phyloP scores from a whole-genome alignment of 176 grass and related monocot species.

The Oryza brachyantha region DNA sequence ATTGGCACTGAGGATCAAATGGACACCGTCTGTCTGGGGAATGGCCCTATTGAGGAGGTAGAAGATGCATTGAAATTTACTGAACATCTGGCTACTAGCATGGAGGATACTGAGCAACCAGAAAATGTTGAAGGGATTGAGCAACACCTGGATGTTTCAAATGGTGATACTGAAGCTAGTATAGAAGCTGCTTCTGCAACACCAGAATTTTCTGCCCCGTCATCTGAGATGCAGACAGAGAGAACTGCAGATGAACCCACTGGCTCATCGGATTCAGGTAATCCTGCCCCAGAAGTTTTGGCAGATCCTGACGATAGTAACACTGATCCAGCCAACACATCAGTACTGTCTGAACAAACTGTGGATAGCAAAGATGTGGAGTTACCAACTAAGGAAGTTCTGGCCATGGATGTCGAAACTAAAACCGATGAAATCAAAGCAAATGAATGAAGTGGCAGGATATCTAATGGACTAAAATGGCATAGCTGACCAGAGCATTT shows the following conservation, averaged over 20 bases:
- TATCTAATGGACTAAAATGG: slow-evolving; percentile 29
- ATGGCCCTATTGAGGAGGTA: slow-evolving; percentile 35
- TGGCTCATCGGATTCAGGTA: slow-evolving; percentile 18
- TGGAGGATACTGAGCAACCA: slow-evolving; percentile 36
- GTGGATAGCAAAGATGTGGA: not conserved
- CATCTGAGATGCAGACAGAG: slow-evolving; percentile 19
- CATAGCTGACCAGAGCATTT: slow-evolving; percentile 34
- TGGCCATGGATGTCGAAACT: not conserved
- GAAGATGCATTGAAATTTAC: slow-evolving; percentile 35
- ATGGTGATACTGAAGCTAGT: slow-evolving; percentile 31
- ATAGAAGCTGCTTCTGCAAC: slow-evolving; percentile 22
- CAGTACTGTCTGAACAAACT: slow-evolving; percentile 23
- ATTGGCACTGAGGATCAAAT: slow-evolving; percentile 42
- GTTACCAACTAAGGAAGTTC: slow-evolving; percentile 29
- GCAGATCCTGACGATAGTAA: slow-evolving; percentile 22
- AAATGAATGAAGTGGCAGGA: slow-evolving; percentile 30
- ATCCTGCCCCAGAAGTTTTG: slow-evolving; percentile 22
- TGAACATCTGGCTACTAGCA: slow-evolving; percentile 30
- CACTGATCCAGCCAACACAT: not conserved
- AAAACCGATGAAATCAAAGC: slow-evolving; percentile 27
- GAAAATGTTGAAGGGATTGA: slow-evolving; percentile 17
- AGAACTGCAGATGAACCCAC: slow-evolving; percentile 12
- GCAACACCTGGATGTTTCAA: slow-evolving; percentile 30
- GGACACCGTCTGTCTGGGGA: slow-evolving; percentile 38
- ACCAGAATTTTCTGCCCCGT: slow-evolving; percentile 26